Evolutionary conservation across 768 basidiomycete species (phyloP).

Genomic region (Clitopilus passeckerianus): DNA sequence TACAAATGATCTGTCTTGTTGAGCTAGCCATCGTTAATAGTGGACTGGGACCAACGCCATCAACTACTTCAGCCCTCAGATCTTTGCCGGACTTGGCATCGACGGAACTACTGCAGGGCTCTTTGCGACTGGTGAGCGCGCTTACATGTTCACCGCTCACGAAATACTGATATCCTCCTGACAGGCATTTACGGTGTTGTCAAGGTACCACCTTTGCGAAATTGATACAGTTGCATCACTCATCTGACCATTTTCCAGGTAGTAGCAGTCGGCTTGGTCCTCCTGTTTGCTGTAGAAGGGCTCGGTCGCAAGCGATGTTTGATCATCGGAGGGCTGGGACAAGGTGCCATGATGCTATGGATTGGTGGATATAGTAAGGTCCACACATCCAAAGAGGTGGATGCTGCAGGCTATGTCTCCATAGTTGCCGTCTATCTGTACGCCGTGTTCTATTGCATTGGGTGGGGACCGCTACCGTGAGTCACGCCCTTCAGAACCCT

Average conservation of each 20-base stretch:
- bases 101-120: constrained; percentile 34
- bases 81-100: constrained; percentile 45
- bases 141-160: constrained; percentile 1
- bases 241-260: constrained; percentile 27
- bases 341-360: constrained; percentile 44
- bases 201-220: constrained; percentile 15
- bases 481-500: constrained; percentile 6
- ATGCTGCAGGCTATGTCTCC: constrained; percentile 36
- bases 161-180: not conserved
- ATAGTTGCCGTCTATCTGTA: constrained; percentile 43
- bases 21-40: constrained; percentile 13
- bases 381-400: constrained; percentile 22
- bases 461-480: constrained; percentile 33
- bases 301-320: constrained; percentile 45
- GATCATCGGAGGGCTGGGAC: constrained; percentile 43
- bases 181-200: constrained; percentile 29
- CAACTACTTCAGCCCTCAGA: constrained; percentile 49
- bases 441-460: constrained; percentile 40
- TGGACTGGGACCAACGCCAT: constrained; percentile 53
- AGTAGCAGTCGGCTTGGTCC: constrained; percentile 31
- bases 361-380: constrained; percentile 35
- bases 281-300: constrained; percentile 42
- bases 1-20: not conserved
- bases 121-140: constrained; percentile 44
- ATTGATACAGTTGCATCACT: not conserved